phyloP scores from a whole-genome alignment of 805 yeast genomes.

The Maudiozyma turicensis region DNA sequence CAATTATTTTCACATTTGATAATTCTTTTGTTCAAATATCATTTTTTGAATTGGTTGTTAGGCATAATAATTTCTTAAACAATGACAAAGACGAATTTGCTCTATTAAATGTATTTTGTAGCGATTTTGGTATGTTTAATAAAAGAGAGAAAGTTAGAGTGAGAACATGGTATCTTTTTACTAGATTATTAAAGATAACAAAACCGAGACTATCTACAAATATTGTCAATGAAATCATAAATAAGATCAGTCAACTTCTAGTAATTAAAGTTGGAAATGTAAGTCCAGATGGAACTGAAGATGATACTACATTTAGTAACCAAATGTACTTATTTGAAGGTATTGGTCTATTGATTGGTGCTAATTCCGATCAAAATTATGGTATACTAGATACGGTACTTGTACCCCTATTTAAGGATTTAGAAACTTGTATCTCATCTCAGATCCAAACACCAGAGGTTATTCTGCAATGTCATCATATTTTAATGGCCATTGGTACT shows the following conservation, averaged over 20 bases:
- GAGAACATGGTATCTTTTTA: conserved; percentile 85
- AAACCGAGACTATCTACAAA: conserved; percentile 50
- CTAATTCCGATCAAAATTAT: conserved; percentile 35
- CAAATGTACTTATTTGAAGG: conserved; percentile 83
- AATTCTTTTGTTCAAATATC: conserved; percentile 77
- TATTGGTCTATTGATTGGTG: conserved; percentile 60
- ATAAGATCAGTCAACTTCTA: conserved; percentile 51
- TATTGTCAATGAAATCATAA: conserved; percentile 48
- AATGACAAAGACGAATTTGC: conserved; percentile 40
- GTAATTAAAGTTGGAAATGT: conserved; percentile 36
- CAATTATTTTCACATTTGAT: conserved; percentile 37
- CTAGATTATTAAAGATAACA: conserved; percentile 69
- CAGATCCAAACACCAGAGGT: conserved; percentile 35
- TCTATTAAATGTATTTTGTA: conserved; percentile 67
- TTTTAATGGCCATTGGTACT: conserved; percentile 81
- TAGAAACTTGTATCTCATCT: conserved; percentile 54
- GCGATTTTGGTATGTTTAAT: conserved; percentile 76
- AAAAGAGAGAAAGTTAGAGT: conserved; percentile 61
- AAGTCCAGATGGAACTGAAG: conserved; percentile 31
- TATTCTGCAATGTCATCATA: conserved; percentile 74
- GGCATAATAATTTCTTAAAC: conserved; percentile 52
- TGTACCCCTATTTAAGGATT: conserved; percentile 62
- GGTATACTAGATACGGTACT: conserved; percentile 54
- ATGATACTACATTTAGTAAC: conserved; percentile 59
- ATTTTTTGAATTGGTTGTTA: conserved; percentile 77